Evolutionary conservation across 1,284 basidiomycete species (phyloP), one percentile per base, ranked within the genome.

Genomic region (Heimioporus punctisporus): DNA sequence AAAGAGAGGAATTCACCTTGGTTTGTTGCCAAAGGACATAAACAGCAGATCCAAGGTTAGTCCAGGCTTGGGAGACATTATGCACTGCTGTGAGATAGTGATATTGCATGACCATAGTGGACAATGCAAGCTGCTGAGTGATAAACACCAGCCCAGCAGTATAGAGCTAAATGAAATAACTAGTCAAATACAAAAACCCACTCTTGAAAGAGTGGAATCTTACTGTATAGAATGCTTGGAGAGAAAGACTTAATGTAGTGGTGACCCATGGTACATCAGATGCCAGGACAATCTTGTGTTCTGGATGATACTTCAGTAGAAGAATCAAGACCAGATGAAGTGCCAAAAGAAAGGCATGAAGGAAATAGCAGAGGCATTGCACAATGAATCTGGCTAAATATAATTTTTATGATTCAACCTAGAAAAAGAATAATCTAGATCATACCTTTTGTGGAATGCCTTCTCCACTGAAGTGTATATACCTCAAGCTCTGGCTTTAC

Each of bases 51-150:
- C 56, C 56, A 54, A 47, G 19, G 2, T 34, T 45, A 43, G 45
- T 47, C 58, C 58, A 59, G 21, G 58, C 58, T 28, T 50, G 31
- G 25, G 42, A 6, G n/a, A 46, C 17, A 21, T 59, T 58, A 56
- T 59, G 50, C 2, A 59, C 40, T 23, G 41, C 34, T 47, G 58
- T 59, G 7, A 59, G 15, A 23, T 52, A 37, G 6, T 50, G 42
- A 19, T 27, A 19, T 50, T 11, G 0, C 12, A 12, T 34, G 30
- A 46, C n/a, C 12, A 59, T 28, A 4, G 24, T 19, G 21, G 37
- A 52, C 7, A 49, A 19, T n/a, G 57, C 50, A 34, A 60, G 54
- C 17, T 50, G 34, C 19, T 59, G 58, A 5, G 46, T 48, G 9
- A 46, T 11, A n/a, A 53, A 57, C 2, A 60, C 48, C 3, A 59